A percentile compares a stretch with the other conserved stretches of the same genome.
Conservation (phyloP, 129 eudicot genomes). For the Tanacetum coccineum region DNA sequence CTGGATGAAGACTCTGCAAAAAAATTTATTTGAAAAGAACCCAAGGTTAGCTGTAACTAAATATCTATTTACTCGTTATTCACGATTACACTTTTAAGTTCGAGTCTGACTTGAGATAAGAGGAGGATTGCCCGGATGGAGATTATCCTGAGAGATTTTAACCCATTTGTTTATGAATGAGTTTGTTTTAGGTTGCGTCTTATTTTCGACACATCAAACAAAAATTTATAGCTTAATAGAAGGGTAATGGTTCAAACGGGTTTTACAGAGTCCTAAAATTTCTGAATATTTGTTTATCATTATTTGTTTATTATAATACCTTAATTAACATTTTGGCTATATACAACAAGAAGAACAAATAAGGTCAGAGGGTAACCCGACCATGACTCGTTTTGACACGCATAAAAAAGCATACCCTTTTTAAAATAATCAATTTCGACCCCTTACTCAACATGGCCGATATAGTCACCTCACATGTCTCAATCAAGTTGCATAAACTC, state of each 20-base stretch:
- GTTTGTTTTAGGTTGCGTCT: background rate
- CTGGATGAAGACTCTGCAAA: slow-evolving; percentile 82
- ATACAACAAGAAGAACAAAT: too few species aligned
- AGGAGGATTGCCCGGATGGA: too few species aligned
- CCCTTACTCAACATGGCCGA: background rate
- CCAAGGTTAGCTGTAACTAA: too few species aligned
- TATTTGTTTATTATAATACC: background rate
- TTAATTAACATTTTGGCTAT: background rate
- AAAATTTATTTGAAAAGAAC: background rate
- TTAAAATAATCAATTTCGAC: background rate
- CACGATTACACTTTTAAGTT: too few species aligned
- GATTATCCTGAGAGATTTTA: background rate
- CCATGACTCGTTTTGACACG: too few species aligned
- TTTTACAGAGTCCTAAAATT: background rate
- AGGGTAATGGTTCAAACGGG: background rate
- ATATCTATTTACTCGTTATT: too few species aligned
- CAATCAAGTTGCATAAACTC: slow-evolving; percentile 95
- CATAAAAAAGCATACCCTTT: background rate
- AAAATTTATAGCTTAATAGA: too few species aligned
- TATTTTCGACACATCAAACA: background rate
- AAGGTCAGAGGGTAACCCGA: too few species aligned
- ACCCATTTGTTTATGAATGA: background rate
- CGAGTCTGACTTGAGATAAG: too few species aligned
- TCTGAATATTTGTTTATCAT: background rate
- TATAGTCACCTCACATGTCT: slow-evolving; percentile 54